These are phyloP conservation scores for Ascochyta rabiei DNA, from an alignment of 2,329 filamentous ascomycete species.

Conservation along the genomic window DNA sequence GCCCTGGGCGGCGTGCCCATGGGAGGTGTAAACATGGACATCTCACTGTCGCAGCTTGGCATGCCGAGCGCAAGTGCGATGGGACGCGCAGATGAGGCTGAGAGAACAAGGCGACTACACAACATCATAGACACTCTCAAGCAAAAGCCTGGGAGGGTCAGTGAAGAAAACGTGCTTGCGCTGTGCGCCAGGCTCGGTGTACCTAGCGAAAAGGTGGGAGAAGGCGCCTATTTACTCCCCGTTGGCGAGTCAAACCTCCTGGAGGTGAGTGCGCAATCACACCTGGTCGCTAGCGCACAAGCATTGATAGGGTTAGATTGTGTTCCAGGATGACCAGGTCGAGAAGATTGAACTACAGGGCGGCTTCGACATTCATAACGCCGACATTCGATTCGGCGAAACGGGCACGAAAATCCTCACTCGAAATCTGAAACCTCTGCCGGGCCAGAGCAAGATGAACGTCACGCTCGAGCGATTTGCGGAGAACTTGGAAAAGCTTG, in stretches of 20 bases:
- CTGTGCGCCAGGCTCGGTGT: constrained; percentile 69
- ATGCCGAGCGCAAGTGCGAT: constrained; percentile 49
- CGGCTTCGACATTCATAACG: constrained; percentile 64
- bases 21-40: constrained; percentile 42
- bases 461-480: constrained; percentile 74
- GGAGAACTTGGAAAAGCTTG: constrained; percentile 72
- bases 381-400: constrained; percentile 51
- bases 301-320: constrained; percentile 33
- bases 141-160: constrained; percentile 71
- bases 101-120: constrained; percentile 60
- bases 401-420: constrained; percentile 70
- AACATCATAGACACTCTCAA: constrained; percentile 70
- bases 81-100: constrained; percentile 58
- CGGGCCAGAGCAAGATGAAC: constrained; percentile 68
- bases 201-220: constrained; percentile 52
- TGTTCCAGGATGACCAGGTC: constrained; percentile 46
- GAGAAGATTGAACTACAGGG: constrained; percentile 68
- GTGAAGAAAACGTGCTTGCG: constrained; percentile 75
- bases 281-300: neutral
- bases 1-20: constrained; percentile 49
- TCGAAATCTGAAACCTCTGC: constrained; percentile 65
- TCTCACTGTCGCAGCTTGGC: constrained; percentile 50
- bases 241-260: constrained; percentile 41
- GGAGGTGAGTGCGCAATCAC: neutral
- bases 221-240: constrained; percentile 40